These are phyloP conservation scores for Nannochloris sp. DNA, from an alignment of 139 green algal species.

Conservation along the genomic window DNA sequence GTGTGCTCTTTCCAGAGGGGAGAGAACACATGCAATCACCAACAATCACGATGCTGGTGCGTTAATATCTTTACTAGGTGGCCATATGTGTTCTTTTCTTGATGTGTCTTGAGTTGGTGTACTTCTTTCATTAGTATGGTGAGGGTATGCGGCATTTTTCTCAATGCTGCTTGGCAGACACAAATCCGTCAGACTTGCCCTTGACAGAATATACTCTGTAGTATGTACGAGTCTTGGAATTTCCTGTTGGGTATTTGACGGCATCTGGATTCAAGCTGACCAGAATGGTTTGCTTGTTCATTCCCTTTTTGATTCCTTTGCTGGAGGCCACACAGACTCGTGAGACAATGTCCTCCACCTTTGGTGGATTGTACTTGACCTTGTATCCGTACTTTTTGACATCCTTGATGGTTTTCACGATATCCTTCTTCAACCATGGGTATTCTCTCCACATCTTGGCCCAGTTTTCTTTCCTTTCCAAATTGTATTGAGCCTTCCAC, in stretches of 20 bases:
- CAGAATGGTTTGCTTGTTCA: neutral
- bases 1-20: too few species aligned
- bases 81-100: too few species aligned
- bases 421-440: neutral
- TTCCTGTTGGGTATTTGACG: neutral
- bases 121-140: too few species aligned
- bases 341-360: slow-evolving; percentile 1
- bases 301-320: neutral
- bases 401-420: neutral
- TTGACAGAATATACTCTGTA: neutral
- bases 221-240: neutral
- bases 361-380: neutral
- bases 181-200: neutral
- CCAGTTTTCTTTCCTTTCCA: neutral
- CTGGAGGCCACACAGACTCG: neutral
- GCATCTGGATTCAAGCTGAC: neutral
- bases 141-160: neutral
- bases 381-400: neutral
- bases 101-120: too few species aligned
- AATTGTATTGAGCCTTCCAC: neutral
- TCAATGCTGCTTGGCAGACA: neutral
- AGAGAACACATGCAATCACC: too few species aligned
- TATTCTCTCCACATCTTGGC: neutral
- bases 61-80: too few species aligned
- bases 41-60: too few species aligned